These are phyloP conservation scores for Candida michaelii DNA, from an alignment of 805 yeast species.

Conservation along the genomic window DNA sequence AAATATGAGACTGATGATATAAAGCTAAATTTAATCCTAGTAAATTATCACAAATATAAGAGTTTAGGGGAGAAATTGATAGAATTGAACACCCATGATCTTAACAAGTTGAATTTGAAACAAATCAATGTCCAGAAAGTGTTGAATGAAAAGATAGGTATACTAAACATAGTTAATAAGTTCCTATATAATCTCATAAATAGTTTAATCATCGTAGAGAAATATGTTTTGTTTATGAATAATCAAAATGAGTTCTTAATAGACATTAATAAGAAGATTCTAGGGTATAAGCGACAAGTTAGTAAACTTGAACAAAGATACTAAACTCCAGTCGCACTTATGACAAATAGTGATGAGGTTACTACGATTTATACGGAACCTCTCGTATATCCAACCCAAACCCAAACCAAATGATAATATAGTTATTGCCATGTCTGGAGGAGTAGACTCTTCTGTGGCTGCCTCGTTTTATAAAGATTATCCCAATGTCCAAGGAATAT, in stretches of 20 bases:
- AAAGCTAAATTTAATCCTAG: conserved; percentile 10
- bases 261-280: not conserved
- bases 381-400: conserved; percentile 9
- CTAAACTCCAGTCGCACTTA: not conserved
- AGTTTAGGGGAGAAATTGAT: conserved; percentile 6
- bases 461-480: conserved; percentile 64
- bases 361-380: not conserved
- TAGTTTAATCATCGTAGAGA: conserved; percentile 12
- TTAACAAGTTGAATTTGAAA: conserved; percentile 6
- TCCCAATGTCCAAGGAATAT: conserved; percentile 72
- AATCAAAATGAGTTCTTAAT: conserved; percentile 12
- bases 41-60: conserved; percentile 9
- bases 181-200: conserved; percentile 8
- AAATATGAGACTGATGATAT: conserved; percentile 5
- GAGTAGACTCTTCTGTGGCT: conserved; percentile 91
- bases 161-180: conserved; percentile 4
- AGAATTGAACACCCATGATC: conserved; percentile 6
- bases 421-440: conserved; percentile 91
- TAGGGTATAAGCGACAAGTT: not conserved
- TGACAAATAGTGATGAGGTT: not conserved
- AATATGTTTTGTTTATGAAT: conserved; percentile 3
- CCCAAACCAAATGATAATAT: conserved; percentile 52
- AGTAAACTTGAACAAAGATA: not conserved
- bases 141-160: conserved; percentile 1
- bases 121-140: conserved; percentile 2